Evolutionary conservation across 225 moss, liverwort and hornwort species (phyloP), one percentile per base, ranked within the genome.

Genomic region (Polytrichum commune): DNA sequence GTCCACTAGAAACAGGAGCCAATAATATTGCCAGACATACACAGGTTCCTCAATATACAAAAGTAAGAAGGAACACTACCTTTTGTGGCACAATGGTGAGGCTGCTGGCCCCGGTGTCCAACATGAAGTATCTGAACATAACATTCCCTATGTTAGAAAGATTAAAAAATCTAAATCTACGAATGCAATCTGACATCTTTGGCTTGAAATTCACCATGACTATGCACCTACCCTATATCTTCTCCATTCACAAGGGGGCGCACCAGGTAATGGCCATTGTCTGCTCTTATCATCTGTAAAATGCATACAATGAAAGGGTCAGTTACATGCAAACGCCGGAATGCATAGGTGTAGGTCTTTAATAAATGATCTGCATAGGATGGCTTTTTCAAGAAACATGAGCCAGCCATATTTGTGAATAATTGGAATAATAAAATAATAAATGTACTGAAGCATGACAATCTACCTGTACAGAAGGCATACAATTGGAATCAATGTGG

Each of bases 61-160:
- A 57, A 57, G 30, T 72, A 27, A 18, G 32, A 27, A 8, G 54
- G 62, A 16, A 62, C 63, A 76, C 62, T 81, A 92, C 96, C 91
- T 92, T 88, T 29, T 85, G 56, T 24, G 94, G 89, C 5, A 89
- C 78, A 66, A 98, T 91, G 54, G 88, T 90, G 60, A 98, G 92
- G 63, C 87, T 85, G 86, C 91, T 94, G 64, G 94, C 91, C 29
- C 97, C 94, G 64, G 94, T 94, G 64, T 98, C 97, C 79, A 98
- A 90, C 54, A 98, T 91, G 38, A 98, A 98, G 76, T 90, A 95
- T 76, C 96, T 93, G 86, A 38, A 66, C 5, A 66, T 46, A n/a
- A 26, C 60, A 75, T 35, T 6, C 61, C 27, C 46, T 18, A 54
- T 23, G 58, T 58, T 58, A 58, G 46, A 46, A 46, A 46, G 46